Base-by-base conservation (phyloP, 805 yeast genomes). In the Saccharomycopsis fibuligera region DNA sequence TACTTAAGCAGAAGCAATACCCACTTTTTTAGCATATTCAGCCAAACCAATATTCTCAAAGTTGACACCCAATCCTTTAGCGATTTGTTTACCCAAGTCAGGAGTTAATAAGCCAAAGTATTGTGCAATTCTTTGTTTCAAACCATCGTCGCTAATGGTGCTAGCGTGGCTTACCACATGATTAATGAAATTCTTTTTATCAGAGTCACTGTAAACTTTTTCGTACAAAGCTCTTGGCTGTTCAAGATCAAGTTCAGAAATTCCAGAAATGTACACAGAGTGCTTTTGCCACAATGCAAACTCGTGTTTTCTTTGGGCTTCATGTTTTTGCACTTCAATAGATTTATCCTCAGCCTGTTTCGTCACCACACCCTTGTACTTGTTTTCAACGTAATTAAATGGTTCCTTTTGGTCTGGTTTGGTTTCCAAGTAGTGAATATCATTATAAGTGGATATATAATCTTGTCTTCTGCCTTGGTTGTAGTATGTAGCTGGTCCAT, bases 401-500 rank as follows among this genome's bases (percentile, higher is more conserved):
- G 57, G 72, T 38, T 57, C 56, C 47, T 61, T 55, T 23, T 69
- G 55, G 19, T 33, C n/a, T 12, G 9, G 19, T 10, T 10, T 10
- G 19, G 14, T 9, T 12, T 33, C 37, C 37, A 33, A 33, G 37
- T 33, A 33, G 19, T 33, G 17, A n/a, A 33, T 6, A 33, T 12
- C 19, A 33, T 17, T 33, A n/a, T 10, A 33, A n/a, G 19, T 33
- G n/a, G 79, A 68, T 41, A 78, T 70, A 59, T 74, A 79, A 62
- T 75, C 75, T 45, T 81, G 81, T 53, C 67, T 63, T 27, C 63
- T 50, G 14, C 78, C 80, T 58, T 75, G 74, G 62, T 72, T 73
- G 56, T 16, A 10, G 17, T 9, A 17, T 8, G 41, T 19, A 6
- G 9, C n/a, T 5, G 6, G 5, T 5, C 41, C 91, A 59, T 83